Base-by-base conservation (phyloP, 2,329 filamentous ascomycete species). In the Immersiporthe knoxdaviesiana region DNA sequence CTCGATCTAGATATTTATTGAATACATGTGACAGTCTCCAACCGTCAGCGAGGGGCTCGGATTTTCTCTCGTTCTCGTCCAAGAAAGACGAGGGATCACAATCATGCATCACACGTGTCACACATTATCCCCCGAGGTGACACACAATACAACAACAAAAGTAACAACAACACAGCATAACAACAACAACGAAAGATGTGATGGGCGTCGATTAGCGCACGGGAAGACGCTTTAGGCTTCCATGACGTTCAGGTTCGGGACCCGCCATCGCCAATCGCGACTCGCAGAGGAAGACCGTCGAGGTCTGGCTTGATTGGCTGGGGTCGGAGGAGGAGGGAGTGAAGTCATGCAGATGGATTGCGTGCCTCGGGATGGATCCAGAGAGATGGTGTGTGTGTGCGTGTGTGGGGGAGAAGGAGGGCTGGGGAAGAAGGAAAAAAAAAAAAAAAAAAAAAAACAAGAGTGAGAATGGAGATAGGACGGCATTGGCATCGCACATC, bases 331-430 rank as follows among this genome's bases (percentile, higher is more conserved):
- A 60, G 32, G 3, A 60, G 18, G n/a, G n/a, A n/a, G n/a, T n/a
- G n/a, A 5, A 39, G 35, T 39, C 58, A 37, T 39, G 58, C 58
- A 60, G 58, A 60, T 24, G 54, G 52, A 56, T 56, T 56, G 52
- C 52, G 52, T 56, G 52, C 52, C 52, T 30, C 52, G 52, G 52
- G 27, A 56, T 56, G 52, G 24, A 56, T 30, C n/a, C 52, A 56
- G 52, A 4, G 30, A 14, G 24, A 56, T 30, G 27, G 52, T 7
- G 52, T 56, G 52, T 18, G 52, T 16, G 52, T 18, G 24, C 6
- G 24, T 32, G 52, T 14, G 27, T 56, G 24, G 18, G 52, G 50
- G 50, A 27, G 24, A 27, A 11, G n/a, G 6, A 3, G n/a, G n/a
- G 4, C n/a, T n/a, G n/a, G n/a, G n/a, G n/a, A n/a, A n/a, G n/a